These are phyloP conservation scores for Adansonia digitata DNA, from an alignment of 345 rosid genomes.

Conservation along the genomic window DNA sequence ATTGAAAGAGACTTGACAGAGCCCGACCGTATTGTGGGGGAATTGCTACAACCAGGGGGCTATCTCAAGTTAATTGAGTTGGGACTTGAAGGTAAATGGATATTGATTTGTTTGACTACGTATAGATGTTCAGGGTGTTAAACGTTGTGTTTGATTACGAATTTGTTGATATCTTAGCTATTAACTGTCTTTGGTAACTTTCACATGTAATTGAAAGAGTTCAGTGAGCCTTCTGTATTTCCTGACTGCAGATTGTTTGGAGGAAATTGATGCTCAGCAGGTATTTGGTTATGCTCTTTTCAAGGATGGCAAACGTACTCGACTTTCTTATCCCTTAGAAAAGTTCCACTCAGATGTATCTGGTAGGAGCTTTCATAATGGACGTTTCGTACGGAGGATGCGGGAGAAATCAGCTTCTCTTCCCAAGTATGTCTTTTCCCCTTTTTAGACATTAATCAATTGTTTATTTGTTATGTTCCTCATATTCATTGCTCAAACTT, in stretches of 20 bases:
- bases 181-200: background rate
- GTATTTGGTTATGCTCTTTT: no score
- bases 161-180: background rate
- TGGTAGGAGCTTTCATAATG: no score
- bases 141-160: background rate
- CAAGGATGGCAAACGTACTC: conserved; percentile 38
- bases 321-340: conserved; percentile 42
- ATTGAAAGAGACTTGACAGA: conserved; percentile 63
- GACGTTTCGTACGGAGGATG: conserved; percentile 46
- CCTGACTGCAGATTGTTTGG: conserved; percentile 42
- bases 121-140: background rate
- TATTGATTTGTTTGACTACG: background rate
- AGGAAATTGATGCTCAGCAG: no score
- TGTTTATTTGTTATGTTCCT: conserved; percentile 1
- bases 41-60: conserved; percentile 70
- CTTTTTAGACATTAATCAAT: background rate
- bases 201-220: background rate
- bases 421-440: conserved; percentile 25
- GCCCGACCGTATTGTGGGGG: conserved; percentile 75
- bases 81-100: conserved; percentile 53
- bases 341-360: conserved; percentile 42
- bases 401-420: conserved; percentile 42
- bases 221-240: background rate
- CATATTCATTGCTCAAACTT: background rate
- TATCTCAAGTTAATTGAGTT: conserved; percentile 64